Base-by-base conservation (phyloP, 176 grass and related monocot genomes). In the Phyllostachys edulis region DNA sequence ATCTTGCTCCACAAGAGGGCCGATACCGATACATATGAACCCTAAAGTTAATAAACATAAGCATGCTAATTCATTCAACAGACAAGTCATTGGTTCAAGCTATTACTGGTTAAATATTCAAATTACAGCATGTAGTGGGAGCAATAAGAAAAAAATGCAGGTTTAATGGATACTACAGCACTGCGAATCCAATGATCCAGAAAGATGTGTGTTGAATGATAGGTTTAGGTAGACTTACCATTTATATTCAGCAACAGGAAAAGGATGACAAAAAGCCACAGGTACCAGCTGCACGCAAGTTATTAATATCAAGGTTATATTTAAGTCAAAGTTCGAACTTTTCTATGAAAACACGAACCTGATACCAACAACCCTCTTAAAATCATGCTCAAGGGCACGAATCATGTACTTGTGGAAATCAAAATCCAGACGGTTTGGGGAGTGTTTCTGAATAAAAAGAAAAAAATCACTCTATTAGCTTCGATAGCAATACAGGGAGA, bases 231-330 rank as follows among this genome's bases (percentile, higher is more conserved):
- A 71, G 37, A 73, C 70, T 41, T 94, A 95, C 96, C 96, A 71
- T 95, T 81, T 82, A 99, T 69, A 80, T 99, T 91, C 71, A 99
- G 82, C 88, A 96, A 84, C 69, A 98, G 87, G 87, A 94, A 95
- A 70, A 95, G 24, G 42, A 94, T 85, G 12, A 94, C 93, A 87
- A 98, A 95, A 69, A 95, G 91, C 87, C 96, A 98, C 24, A 94
- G 65, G 66, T 89, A 95, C 96, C 93, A 95, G 80, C 93, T 98
- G 93, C 87, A 93, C 65, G 37, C 13, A 79, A 81, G 62, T 80
- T 80, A 67, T 21, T 49, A 66, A 41, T 18, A 27, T 67, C 76
- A 59, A 87, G n/a, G 59, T 6, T 44, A 74, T 73, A 75, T 51
- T 37, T 54, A 55, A 90, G 14, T 42, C 26, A 86, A 78, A 65